Percentiles rank a stretch among this genome's conserved stretches.
These are phyloP conservation scores for Mayamaea pseudoterrestris DNA, from an alignment of 108 stramenopile genomes.

Conservation along the genomic window DNA sequence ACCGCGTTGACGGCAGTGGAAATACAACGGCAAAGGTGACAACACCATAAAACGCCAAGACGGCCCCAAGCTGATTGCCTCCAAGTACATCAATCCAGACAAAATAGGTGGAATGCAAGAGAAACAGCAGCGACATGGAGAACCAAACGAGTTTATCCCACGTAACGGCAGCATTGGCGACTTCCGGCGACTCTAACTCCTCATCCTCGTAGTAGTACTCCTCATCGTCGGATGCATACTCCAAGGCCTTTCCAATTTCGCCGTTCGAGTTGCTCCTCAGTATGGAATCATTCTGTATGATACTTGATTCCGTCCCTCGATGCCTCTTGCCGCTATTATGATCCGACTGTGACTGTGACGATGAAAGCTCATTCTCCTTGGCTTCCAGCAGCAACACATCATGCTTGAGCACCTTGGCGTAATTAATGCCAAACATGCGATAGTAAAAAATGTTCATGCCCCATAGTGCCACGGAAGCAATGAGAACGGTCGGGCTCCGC, in stretches of 20 bases:
- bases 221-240: constrained; percentile 13
- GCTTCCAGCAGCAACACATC: constrained; percentile 50
- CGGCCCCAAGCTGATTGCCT: constrained; percentile 59
- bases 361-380: background rate
- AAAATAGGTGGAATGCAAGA: constrained; percentile 44
- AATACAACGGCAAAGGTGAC: constrained; percentile 40
- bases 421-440: constrained; percentile 65
- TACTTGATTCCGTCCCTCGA: background rate
- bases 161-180: constrained; percentile 21
- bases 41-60: constrained; percentile 50
- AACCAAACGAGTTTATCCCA: constrained; percentile 44
- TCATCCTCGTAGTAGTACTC: constrained; percentile 8
- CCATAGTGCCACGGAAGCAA: constrained; percentile 70
- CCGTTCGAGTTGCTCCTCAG: background rate
- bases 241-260: background rate
- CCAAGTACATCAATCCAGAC: constrained; percentile 52
- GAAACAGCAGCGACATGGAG: constrained; percentile 30
- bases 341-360: background rate
- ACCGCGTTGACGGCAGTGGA: constrained; percentile 42
- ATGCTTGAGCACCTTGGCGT: constrained; percentile 50
- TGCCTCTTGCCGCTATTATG: too few species aligned
- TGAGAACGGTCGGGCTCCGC: constrained; percentile 69
- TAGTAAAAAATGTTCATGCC: constrained; percentile 83
- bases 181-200: background rate
- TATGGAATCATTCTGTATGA: background rate